Conservation (phyloP, 164 flowering plant genomes). For the Aristolochia contorta region DNA sequence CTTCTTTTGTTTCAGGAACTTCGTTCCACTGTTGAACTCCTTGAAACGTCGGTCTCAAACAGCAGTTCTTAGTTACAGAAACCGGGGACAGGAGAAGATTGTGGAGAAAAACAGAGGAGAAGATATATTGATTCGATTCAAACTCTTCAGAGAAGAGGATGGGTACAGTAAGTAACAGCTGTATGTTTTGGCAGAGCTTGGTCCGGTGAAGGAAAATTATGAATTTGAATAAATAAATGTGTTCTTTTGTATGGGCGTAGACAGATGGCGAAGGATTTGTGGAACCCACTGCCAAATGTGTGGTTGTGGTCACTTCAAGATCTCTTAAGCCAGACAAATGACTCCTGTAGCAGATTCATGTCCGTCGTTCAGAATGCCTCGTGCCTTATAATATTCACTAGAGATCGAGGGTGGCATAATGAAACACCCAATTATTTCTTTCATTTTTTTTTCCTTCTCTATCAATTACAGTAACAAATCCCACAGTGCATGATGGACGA, state of each 20-base stretch:
- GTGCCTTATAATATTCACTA: too few relatives aligned
- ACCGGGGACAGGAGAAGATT: background rate
- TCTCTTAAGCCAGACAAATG: background rate
- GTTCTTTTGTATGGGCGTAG: background rate
- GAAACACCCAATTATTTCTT: too few relatives aligned
- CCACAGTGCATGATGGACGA: too few relatives aligned
- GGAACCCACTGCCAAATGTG: background rate
- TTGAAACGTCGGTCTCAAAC: too few relatives aligned
- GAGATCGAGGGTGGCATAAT: too few relatives aligned
- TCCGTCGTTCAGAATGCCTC: background rate
- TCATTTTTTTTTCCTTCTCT: too few relatives aligned
- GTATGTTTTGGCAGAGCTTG: conserved; percentile 7
- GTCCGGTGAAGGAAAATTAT: background rate
- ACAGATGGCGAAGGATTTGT: background rate
- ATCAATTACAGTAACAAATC: too few relatives aligned
- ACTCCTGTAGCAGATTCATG: background rate
- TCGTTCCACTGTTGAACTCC: too few relatives aligned
- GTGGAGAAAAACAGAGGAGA: background rate
- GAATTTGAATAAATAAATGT: conserved; percentile 5
- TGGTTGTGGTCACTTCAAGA: background rate
- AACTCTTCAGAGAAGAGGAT: background rate
- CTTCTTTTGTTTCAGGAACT: too few relatives aligned
- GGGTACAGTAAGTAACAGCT: conserved; percentile 1
- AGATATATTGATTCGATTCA: background rate
- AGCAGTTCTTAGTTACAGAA: background rate